Percentiles rank a stretch among this genome's conserved stretches.
Evolutionary conservation across 495 filamentous ascomycete species (phyloP).

Genomic region (Podospora conica): DNA sequence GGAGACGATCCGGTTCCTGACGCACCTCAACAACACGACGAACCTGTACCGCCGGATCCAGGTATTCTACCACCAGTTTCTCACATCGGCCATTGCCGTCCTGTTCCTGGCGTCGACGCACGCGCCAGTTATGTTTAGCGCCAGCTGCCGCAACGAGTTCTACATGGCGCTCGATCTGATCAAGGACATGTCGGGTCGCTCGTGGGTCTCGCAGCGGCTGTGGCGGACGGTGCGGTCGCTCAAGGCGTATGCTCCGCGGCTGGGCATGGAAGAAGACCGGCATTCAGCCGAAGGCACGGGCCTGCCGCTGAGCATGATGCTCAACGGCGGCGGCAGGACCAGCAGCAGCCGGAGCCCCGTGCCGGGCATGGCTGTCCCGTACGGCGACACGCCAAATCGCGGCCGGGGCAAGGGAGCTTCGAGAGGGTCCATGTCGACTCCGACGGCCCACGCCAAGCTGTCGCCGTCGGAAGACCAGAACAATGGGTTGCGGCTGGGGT

Average conservation of each 20-base stretch:
- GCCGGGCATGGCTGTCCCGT: not conserved
- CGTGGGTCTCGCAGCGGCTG: constrained; percentile 69
- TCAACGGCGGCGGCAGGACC: not conserved
- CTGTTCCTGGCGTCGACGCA: constrained; percentile 80
- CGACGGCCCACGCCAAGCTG: constrained; percentile 9
- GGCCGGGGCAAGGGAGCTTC: not conserved
- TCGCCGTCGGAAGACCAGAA: constrained; percentile 16
- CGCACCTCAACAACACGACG: constrained; percentile 68
- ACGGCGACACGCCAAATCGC: not conserved
- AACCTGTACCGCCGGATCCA: constrained; percentile 76
- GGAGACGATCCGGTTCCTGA: constrained; percentile 69
- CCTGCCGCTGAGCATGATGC: not conserved
- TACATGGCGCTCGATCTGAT: constrained; percentile 81
- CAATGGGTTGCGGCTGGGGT: constrained; percentile 38
- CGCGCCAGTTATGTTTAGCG: constrained; percentile 69
- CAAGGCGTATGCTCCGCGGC: constrained; percentile 69
- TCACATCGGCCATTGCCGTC: constrained; percentile 72
- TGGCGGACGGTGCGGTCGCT: constrained; percentile 78
- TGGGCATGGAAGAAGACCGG: constrained; percentile 55
- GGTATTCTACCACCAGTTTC: constrained; percentile 81
- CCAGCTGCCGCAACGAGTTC: constrained; percentile 71
- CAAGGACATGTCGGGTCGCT: constrained; percentile 71
- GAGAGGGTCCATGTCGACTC: constrained; percentile 6
- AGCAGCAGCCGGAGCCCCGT: constrained; percentile 3
- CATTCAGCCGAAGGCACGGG: not conserved